Evolutionary conservation across 148 eudicot genomes (phyloP), one percentile per base, ranked within the genome.

Genomic region (Rhododendron henanense): DNA sequence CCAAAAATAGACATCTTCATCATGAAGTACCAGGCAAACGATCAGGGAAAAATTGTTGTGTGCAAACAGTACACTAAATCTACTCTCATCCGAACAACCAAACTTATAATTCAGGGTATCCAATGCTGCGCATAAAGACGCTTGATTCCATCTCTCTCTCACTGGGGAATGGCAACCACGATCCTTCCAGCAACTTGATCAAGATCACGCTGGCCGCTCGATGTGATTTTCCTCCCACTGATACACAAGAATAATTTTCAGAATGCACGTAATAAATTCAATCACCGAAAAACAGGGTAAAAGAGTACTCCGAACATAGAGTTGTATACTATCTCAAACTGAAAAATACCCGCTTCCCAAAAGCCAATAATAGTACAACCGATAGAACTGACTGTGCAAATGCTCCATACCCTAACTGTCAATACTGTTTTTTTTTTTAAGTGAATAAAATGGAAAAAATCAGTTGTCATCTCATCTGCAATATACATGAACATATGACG

Each of bases 151-250:
- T 31, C 76, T 71, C 41, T 31, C 75, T 5, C 18, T 71, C 41
- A 71, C 39, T 31, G 76, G 76, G 76, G 37, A 33, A 71, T 31
- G 76, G 76, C 76, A 33, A 71, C 76, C 19, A 71, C 76, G 18
- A 71, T 71, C 76, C 76, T 31, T 71, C 76, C 76, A 15, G 76
- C 76, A 71, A 71, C 76, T 71, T 71, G 76, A 31, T 71, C 76
- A 71, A 71, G 76, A 71, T 71, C 76, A 31, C 76, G 76, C 76
- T 33, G 76, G 76, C 76, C 76, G 18, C 76, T 71, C 8, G 76
- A 71, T 71, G 76, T 71, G 19, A 71, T 71, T 71, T 71, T 71
- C 76, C 76, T 71, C 76, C 76, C 76, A 71, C 76, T 71, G 76
- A 71, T 71, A 10, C 41, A 71, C 19, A 67, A 67, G 76, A 33